Percentiles rank a stretch among this genome's conserved stretches.
phyloP scores from a whole-genome alignment of 306 rosid species.

The Inga laurina region DNA sequence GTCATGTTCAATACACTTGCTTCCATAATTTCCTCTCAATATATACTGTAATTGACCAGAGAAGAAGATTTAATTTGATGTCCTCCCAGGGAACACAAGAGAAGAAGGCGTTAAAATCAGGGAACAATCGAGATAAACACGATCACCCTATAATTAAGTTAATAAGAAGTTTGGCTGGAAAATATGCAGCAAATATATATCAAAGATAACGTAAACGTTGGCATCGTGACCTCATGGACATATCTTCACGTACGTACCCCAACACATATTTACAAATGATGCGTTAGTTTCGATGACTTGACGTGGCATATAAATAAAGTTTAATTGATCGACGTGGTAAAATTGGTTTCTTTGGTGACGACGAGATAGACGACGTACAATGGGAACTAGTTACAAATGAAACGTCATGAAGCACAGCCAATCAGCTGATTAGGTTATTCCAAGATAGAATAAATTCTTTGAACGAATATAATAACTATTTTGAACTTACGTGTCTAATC shows the following conservation, averaged over 20 bases:
- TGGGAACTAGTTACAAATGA: neutral
- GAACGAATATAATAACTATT: neutral
- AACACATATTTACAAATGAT: neutral
- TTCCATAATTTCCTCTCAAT: neutral
- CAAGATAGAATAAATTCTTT: neutral
- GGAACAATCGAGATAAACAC: neutral
- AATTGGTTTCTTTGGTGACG: neutral
- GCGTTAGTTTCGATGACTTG: slow-evolving; percentile 12
- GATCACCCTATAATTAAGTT: neutral
- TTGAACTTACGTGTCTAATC: neutral
- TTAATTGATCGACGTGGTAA: neutral
- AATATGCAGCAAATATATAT: neutral
- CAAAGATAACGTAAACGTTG: neutral
- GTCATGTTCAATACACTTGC: neutral
- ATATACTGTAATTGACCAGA: neutral
- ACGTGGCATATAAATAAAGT: neutral
- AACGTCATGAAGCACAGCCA: neutral
- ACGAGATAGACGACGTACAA: neutral
- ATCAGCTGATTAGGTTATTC: neutral
- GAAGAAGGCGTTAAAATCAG: neutral
- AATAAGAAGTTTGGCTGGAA: neutral
- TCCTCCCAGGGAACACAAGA: neutral
- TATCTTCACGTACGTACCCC: neutral
- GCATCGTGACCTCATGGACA: neutral
- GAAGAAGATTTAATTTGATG: neutral